These are phyloP conservation scores for Parasarocladium wereldwijsianum DNA, from an alignment of 2,329 filamentous ascomycete species.

Conservation along the genomic window DNA sequence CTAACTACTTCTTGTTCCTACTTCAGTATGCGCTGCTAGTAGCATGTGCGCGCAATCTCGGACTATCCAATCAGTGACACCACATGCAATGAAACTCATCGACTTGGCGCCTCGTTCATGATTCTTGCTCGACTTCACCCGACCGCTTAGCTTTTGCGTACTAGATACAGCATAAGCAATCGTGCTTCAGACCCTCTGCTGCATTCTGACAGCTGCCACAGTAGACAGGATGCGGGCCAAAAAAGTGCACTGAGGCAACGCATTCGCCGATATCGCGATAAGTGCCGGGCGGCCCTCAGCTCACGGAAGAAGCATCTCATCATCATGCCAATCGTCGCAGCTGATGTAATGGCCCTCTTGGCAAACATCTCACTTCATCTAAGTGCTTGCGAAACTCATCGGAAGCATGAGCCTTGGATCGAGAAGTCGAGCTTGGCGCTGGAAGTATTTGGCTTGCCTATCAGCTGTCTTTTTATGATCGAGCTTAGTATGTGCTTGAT, in stretches of 20 bases:
- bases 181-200: conserved; percentile 1
- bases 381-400: conserved; percentile 30
- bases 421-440: conserved; percentile 22
- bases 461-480: conserved; percentile 49
- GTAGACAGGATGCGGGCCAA: background rate
- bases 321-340: conserved; percentile 25
- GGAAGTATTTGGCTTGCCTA: conserved; percentile 36
- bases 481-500: conserved; percentile 45
- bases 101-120: too few species aligned
- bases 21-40: too few species aligned
- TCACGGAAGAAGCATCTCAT: conserved; percentile 29
- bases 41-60: too few species aligned
- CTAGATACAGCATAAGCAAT: background rate
- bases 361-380: conserved; percentile 32
- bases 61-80: too few species aligned
- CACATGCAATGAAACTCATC: too few species aligned
- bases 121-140: too few species aligned
- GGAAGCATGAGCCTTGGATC: conserved; percentile 26
- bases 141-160: too few species aligned
- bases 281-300: conserved; percentile 12
- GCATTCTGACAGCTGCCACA: background rate
- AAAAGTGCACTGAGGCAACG: background rate
- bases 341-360: conserved; percentile 30
- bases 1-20: too few species aligned
- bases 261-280: conserved; percentile 2